Percentiles rank a stretch among this genome's conserved stretches.
Evolutionary conservation across 306 rosid species (phyloP).

Genomic region (Prunus salicina): DNA sequence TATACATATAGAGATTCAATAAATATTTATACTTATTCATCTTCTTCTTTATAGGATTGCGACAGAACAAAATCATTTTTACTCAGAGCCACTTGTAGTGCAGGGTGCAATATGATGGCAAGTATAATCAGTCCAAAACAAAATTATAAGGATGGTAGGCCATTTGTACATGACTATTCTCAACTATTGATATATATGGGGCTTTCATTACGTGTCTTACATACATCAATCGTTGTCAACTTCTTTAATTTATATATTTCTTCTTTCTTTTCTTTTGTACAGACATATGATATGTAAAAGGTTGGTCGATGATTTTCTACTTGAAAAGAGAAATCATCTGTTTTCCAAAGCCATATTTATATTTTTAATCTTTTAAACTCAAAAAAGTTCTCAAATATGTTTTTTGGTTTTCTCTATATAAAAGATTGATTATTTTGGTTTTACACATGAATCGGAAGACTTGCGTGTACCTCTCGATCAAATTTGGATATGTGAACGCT

Average conservation of each 20-base stretch:
- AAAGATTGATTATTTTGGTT: neutral
- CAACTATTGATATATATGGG: neutral
- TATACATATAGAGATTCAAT: too few relatives aligned
- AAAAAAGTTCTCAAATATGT: neutral
- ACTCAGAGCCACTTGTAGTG: neutral
- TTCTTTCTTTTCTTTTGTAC: too few relatives aligned
- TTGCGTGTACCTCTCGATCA: neutral
- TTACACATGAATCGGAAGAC: neutral
- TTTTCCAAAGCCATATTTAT: neutral
- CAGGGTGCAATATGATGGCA: neutral
- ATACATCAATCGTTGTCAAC: neutral
- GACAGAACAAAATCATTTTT: neutral
- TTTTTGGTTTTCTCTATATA: neutral
- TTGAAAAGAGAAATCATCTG: neutral
- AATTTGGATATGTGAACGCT: neutral
- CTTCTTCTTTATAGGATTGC: neutral
- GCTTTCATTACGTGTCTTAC: neutral
- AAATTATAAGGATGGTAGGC: neutral
- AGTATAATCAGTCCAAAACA: neutral
- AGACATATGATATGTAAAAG: neutral
- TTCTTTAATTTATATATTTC: too few relatives aligned
- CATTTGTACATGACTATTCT: neutral
- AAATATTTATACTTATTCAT: neutral
- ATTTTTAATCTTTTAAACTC: neutral
- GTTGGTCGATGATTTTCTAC: neutral